Base-by-base conservation (phyloP, 768 basidiomycete species). In the Fomitopsis serialis region DNA sequence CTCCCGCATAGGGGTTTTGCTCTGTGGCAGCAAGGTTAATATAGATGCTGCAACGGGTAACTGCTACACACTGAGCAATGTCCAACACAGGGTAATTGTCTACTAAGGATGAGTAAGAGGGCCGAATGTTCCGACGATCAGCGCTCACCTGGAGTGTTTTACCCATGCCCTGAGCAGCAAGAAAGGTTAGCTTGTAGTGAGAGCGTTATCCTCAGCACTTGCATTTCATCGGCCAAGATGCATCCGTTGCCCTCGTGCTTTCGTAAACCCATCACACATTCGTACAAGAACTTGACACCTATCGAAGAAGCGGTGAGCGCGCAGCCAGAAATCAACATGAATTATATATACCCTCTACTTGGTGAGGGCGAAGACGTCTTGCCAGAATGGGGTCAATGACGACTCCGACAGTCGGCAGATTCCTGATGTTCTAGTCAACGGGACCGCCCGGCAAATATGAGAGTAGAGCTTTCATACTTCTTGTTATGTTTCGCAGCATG, bases 191-290 rank as follows among this genome's bases (percentile, higher is more conserved):
- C 15, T 7, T 23, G 21, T 49, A 13, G 24, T 25, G 17, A n/a
- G 52, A 45, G 50, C 27, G 25, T 37, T 10, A 54, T 12, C 43
- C 50, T 35, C 37, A 55, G 12, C 45, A 48, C 68, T 32, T 57
- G 92, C 93, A 97, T 96, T 63, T 98, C 97, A 68, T 99, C 97
- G 1, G 96, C 97, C 32, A 99, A 78, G 58, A 99, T 97, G 61
- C 92, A 95, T 1, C 96, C 96, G 64, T 90, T 83, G 1, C 92
- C 89, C 68, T 95, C 92, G 56, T 92, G 90, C 66, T 85, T 89
- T 50, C 90, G 79, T 63, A 97, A 72, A 10, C 94, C 95, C 93
- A 98, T 98, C 17, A 95, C 89, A 62, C 87, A 92, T 63, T 95
- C 92, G 63, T 99, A 99, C 74, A 99, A 72, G 68, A 99, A 99